Base-by-base conservation (phyloP, 2,329 filamentous ascomycete genomes). In the Xylariales sp. region DNA sequence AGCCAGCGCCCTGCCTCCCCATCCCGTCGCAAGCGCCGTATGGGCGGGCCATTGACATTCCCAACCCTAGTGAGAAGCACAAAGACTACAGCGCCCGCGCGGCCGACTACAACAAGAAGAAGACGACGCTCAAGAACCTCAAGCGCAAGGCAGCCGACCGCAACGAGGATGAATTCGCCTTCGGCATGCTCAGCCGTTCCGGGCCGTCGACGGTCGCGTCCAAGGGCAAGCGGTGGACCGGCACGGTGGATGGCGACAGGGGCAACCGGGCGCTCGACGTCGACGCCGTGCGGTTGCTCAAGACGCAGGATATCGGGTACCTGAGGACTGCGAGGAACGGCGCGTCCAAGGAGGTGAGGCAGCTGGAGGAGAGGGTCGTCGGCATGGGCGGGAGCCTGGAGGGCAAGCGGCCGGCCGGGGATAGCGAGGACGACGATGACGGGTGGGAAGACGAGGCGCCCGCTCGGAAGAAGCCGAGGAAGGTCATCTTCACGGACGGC, bases 141-240 rank as follows among this genome's bases (percentile, higher is more conserved):
- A 71, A 72, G 35, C 66, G 73, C 44, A 84, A 84, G 56, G 81
- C 78, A 4, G 62, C 78, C 44, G 74, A 82, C 28, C 76, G 80
- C 51, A 85, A 85, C 61, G 80, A 84, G 39, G 82, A 86, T 75
- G 82, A 86, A 56, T 86, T 85, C 63, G 84, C 83, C 66, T 83
- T 78, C 55, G 79, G 78, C 47, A 86, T 86, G 82, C 66, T 84
- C 54, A 77, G 74, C 50, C 76, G 76, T 46, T 69, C 70, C 43
- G 78, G 78, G 8, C 73, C 78, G 4, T 70, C 73, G 5, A 69
- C 70, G 5, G 61, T 61, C 14, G 55, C 76, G 28, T 66, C 71
- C 49, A 66, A 59, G 49, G 78, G 68, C 42, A 74, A 69, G 55
- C 61, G 59, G 31, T 78, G 74, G 65, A 71, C 63, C 2, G 80